Percentiles rank a stretch among this genome's conserved stretches.
These are phyloP conservation scores for Pestalotiopsis sp. DNA, from an alignment of 2,329 filamentous ascomycete genomes.

Conservation along the genomic window DNA sequence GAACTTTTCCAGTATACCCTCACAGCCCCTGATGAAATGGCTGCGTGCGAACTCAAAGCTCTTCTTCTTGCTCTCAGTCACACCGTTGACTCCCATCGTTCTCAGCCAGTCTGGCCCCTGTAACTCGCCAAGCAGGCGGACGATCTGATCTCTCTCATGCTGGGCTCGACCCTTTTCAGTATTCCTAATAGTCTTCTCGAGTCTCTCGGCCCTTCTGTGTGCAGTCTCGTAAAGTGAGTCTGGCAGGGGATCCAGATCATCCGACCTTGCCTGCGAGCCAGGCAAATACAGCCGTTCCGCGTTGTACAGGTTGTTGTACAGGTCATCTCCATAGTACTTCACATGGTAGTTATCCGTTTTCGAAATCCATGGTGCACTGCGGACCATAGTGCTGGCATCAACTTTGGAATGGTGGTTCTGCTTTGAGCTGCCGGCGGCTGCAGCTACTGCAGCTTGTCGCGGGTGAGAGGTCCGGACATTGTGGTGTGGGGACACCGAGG, in stretches of 20 bases:
- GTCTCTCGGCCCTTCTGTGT: slow-evolving; percentile 61
- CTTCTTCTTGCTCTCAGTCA: slow-evolving; percentile 85
- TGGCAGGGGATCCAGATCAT: slow-evolving; percentile 56
- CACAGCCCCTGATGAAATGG: slow-evolving; percentile 83
- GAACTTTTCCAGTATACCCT: slow-evolving; percentile 84
- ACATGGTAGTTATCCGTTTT: slow-evolving; percentile 37
- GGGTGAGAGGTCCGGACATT: slow-evolving; percentile 40
- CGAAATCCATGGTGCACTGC: background rate
- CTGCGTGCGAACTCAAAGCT: slow-evolving; percentile 83
- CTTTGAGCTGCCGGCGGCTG: slow-evolving; percentile 22
- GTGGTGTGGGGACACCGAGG: slow-evolving; percentile 28
- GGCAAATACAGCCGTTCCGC: slow-evolving; percentile 59
- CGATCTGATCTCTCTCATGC: slow-evolving; percentile 68
- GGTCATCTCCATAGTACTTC: slow-evolving; percentile 55
- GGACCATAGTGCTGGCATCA: slow-evolving; percentile 13
- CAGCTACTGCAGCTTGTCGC: slow-evolving; percentile 28
- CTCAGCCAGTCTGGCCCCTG: slow-evolving; percentile 92
- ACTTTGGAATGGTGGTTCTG: slow-evolving; percentile 34
- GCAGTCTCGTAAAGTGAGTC: slow-evolving; percentile 55
- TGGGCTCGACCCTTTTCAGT: slow-evolving; percentile 66
- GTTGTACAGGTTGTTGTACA: slow-evolving; percentile 60
- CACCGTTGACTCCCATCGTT: slow-evolving; percentile 83
- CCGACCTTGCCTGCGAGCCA: slow-evolving; percentile 50
- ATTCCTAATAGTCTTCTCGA: slow-evolving; percentile 66
- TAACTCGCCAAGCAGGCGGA: slow-evolving; percentile 74